Conservation (phyloP, 2,329 filamentous ascomycete genomes). For the Colletotrichum orchidophilum region DNA sequence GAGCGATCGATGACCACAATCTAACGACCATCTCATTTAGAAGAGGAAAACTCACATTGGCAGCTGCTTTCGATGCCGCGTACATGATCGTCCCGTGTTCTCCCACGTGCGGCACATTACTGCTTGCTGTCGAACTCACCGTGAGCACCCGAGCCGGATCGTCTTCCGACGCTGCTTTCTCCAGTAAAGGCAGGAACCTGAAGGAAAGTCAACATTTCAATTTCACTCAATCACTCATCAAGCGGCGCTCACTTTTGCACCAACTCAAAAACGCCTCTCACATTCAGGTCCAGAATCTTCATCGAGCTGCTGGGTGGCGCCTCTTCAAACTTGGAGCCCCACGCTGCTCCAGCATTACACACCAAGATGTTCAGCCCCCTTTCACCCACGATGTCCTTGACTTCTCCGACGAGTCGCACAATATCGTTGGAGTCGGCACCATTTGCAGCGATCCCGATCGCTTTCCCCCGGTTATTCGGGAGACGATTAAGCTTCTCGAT, state of each 20-base stretch:
- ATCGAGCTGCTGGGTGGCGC: slow-evolving; percentile 68
- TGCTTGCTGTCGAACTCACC: slow-evolving; percentile 73
- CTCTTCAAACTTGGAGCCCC: slow-evolving; percentile 73
- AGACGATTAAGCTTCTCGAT: slow-evolving; percentile 72
- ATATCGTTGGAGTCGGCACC: slow-evolving; percentile 70
- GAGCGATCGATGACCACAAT: background rate
- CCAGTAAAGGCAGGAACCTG: slow-evolving; percentile 53
- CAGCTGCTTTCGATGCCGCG: slow-evolving; percentile 75
- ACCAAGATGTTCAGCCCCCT: slow-evolving; percentile 72
- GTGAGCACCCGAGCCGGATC: slow-evolving; percentile 71
- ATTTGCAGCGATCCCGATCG: slow-evolving; percentile 73
- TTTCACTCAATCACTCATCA: background rate
- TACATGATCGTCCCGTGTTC: slow-evolving; percentile 72
- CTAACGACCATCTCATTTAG: too few species aligned
- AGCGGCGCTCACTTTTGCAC: slow-evolving; percentile 62
- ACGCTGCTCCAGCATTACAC: slow-evolving; percentile 77
- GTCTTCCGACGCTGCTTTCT: slow-evolving; percentile 44
- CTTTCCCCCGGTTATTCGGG: slow-evolving; percentile 60
- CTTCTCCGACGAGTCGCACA: slow-evolving; percentile 59
- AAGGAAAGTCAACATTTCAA: background rate
- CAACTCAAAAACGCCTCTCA: slow-evolving; percentile 75
- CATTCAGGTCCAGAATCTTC: slow-evolving; percentile 76
- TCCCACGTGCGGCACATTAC: slow-evolving; percentile 68
- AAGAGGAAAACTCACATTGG: slow-evolving; percentile 40
- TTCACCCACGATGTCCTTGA: slow-evolving; percentile 62